Conservation (phyloP, 2,329 filamentous ascomycete species). For the Fusarium gaditjirri region DNA sequence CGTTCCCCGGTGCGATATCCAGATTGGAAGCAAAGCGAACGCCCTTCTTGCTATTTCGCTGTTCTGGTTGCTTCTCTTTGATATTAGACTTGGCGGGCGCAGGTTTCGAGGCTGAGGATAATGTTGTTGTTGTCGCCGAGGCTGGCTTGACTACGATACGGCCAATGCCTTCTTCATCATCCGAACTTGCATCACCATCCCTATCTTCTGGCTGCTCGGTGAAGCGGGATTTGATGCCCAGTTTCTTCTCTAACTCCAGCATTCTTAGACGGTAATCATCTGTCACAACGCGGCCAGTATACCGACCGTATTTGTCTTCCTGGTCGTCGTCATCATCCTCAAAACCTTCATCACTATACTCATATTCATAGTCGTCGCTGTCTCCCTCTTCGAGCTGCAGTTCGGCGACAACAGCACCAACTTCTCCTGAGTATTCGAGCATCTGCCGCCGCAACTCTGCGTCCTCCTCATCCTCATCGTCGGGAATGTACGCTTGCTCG, state of each 20-base stretch:
- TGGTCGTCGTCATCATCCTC: conserved; percentile 63
- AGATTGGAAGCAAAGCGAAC: conserved; percentile 83
- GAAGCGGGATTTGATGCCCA: conserved; percentile 68
- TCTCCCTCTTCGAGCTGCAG: conserved; percentile 81
- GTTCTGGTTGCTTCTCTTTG: conserved; percentile 44
- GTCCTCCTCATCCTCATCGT: conserved; percentile 83
- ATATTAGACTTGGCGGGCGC: conserved; percentile 49
- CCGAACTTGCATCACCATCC: conserved; percentile 47
- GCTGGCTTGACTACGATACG: conserved; percentile 61
- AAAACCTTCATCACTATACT: conserved; percentile 63
- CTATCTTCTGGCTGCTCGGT: conserved; percentile 60
- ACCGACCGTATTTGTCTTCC: conserved; percentile 75
- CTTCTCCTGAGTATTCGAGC: conserved; percentile 90
- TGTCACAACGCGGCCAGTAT: conserved; percentile 72
- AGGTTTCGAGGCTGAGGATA: conserved; percentile 38
- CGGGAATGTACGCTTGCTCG: conserved; percentile 67
- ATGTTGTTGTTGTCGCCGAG: background rate
- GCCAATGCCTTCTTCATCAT: conserved; percentile 65
- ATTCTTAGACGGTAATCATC: conserved; percentile 84
- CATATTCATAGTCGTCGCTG: conserved; percentile 65
- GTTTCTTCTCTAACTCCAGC: conserved; percentile 82
- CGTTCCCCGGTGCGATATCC: conserved; percentile 69
- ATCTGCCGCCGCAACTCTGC: conserved; percentile 85
- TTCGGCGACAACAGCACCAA: conserved; percentile 92
- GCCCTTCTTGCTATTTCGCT: conserved; percentile 66